Base-by-base conservation (phyloP, 805 yeast species). In the Metschnikowia baotianmanensis region DNA sequence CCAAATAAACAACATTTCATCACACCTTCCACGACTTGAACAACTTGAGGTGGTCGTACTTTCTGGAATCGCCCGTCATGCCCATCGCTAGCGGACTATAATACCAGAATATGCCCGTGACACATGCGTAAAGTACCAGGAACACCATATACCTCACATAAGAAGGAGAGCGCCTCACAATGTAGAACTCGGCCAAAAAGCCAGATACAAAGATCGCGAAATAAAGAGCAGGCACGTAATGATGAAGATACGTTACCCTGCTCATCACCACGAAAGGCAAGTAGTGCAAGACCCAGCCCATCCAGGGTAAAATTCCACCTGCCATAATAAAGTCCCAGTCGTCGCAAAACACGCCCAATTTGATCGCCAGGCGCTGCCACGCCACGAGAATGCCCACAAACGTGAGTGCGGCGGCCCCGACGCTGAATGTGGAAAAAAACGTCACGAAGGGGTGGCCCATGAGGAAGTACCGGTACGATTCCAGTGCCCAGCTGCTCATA, bases 361-460 rank as follows among this genome's bases (percentile, higher is more conserved):
- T 34, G 3, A 55, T 28, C 15, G 34, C 43, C 42, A 65, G 72
- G 40, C 74, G 61, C 46, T 59, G 66, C 63, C 68, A 66, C 31
- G 46, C 50, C 40, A 56, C 48, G 2, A 54, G 34, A 11, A 46
- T 38, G 4, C 53, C 51, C 3, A 53, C 10, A 9, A 56, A 38
- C 27, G 58, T 55, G 10, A 58, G 12, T 1, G 56, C 38, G 24
- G 63, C 56, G 3, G 55, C 20, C 0, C 44, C 53, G 15, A 69
- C 23, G 15, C 60, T 40, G 3, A 50, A 39, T 1, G 72, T 65
- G 18, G 69, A 50, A 17, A 60, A 53, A 88, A 88, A 83, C 0
- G 89, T 84, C 26, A 85, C 80, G 29, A 84, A 81, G 9, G 91
- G 91, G 21, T 88, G 80, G 2, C 93, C 91, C 18, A 50, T 44